Evolutionary conservation across 306 rosid species (phyloP).

Genomic region (peach (Prunus persica)): Prunus_persica_NCBIv2 NC_034011.1:2635001-2635500

Average conservation of each 20-base stretch:
- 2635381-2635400: too few species aligned
- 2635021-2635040: constrained; percentile 2
- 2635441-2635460: too few species aligned
- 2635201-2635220: constrained; percentile 71
- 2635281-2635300: constrained; percentile 68
- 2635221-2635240: constrained; percentile 80
- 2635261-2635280: constrained; percentile 82
- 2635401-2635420: not conserved
- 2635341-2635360: constrained; percentile 56
- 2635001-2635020: not conserved
- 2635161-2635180: constrained; percentile 55
- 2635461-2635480: not conserved
- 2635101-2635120: constrained; percentile 25
- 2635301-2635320: constrained; percentile 52
- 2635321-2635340: constrained; percentile 17
- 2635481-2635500: not conserved
- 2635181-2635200: constrained; percentile 78
- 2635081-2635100: not conserved
- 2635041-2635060: constrained; percentile 12
- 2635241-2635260: constrained; percentile 86
- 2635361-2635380: constrained; percentile 27
- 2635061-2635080: not conserved
- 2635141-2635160: constrained; percentile 49
- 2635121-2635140: constrained; percentile 40
- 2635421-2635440: too few species aligned